A percentile compares a stretch with the other conserved stretches of the same genome.
These are phyloP conservation scores for Hibiscus syriacus DNA, from an alignment of 345 rosid species.

Conservation along the genomic window DNA sequence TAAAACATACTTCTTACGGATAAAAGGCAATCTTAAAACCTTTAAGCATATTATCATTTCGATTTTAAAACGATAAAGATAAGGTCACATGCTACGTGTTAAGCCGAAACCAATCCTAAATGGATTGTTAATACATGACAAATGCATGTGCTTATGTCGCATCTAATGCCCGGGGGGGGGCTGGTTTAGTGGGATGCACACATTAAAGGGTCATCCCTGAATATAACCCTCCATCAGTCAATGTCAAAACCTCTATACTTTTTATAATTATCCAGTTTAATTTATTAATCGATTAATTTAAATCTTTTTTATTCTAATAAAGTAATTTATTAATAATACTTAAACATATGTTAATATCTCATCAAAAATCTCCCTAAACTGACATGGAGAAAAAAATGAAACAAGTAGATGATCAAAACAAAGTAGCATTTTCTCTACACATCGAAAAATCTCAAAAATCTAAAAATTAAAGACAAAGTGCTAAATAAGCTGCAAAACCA, in stretches of 20 bases:
- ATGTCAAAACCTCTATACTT: neutral
- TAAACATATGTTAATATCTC: no score
- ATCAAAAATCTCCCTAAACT: no score
- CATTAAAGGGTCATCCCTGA: slow-evolving; percentile 23
- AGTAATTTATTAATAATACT: no score
- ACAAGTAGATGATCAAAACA: no score
- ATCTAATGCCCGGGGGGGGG: slow-evolving; percentile 18
- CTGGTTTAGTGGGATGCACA: slow-evolving; percentile 21
- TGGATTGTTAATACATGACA: slow-evolving; percentile 15
- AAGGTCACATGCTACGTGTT: neutral
- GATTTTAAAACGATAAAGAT: neutral
- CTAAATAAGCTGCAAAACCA: no score
- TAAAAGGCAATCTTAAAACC: neutral
- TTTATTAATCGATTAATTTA: no score
- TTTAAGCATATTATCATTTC: neutral
- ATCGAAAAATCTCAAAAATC: no score
- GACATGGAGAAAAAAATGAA: no score
- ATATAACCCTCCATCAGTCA: slow-evolving; percentile 17
- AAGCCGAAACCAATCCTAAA: neutral
- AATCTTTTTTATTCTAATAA: no score
- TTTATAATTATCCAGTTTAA: no score
- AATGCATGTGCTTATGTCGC: slow-evolving; percentile 40
- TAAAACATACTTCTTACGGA: neutral
- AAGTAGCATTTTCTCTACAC: no score
- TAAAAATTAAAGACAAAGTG: no score